Evolutionary conservation across 2,329 filamentous ascomycete genomes (phyloP), one percentile per base, ranked within the genome.

Genomic region (Colletotrichum paranaense): DNA sequence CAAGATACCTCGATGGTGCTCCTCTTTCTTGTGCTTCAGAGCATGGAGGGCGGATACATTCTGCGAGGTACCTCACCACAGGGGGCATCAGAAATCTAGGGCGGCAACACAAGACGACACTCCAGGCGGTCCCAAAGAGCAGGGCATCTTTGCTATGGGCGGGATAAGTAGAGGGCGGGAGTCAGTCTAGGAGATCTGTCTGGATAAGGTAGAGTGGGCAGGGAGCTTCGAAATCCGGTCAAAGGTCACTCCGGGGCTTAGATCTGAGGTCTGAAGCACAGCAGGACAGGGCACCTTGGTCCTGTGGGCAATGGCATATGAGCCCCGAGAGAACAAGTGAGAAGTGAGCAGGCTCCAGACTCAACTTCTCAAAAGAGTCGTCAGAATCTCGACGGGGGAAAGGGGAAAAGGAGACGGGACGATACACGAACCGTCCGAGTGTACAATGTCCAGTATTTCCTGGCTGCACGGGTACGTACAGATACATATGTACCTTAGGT

Each of bases 231-330:
- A 59, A 70, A 60, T 56, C 66, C 59, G 65, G 58, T 69, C 59
- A 22, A 70, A 19, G 62, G 56, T 57, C 67, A n/a, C 56, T 73
- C 67, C 56, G 19, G 16, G 38, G 38, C 38, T 42, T 16, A 42
- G 67, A 66, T 70, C 60, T 62, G 67, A 65, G 60, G 67, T 73
- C 60, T 73, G 60, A 73, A 73, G 60, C 67, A 49, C 67, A 66
- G 57, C 60, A 62, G 67, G 52, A 67, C 71, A 73, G 56, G 67
- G 67, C 65, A 35, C 62, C 60, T 66, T 55, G 60, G 46, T 59
- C 30, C 55, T 65, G 16, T 16, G 7, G 16, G 8, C 19, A 59
- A 64, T 59, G 70, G 59, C 60, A 59, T 63, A 53, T 59, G 65
- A 28, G 65, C 38, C 53, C 30, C 53, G 26, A 60, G 60, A 63